A percentile compares a stretch with the other conserved stretches of the same genome.
These are phyloP conservation scores for Saccharomycopsis vini DNA, from an alignment of 805 yeast genomes.

Conservation along the genomic window DNA sequence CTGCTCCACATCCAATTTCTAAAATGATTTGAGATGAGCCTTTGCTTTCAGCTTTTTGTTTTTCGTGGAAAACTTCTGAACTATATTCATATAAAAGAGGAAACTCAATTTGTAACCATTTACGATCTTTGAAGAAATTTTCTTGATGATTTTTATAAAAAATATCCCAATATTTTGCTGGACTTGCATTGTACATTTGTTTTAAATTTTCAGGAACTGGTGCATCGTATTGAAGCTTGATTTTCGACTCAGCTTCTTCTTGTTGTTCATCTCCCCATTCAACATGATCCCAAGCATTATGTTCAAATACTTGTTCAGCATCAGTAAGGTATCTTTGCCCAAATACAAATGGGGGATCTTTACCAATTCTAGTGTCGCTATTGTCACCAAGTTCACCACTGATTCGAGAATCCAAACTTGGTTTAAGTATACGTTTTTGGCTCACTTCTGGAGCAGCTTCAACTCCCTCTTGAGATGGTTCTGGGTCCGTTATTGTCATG, in stretches of 20 bases:
- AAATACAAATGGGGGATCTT: constrained; percentile 84
- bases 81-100: constrained; percentile 79
- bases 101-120: constrained; percentile 92
- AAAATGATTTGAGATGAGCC: too few relatives aligned
- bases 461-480: too few relatives aligned
- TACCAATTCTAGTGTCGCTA: constrained; percentile 53
- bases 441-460: too few relatives aligned
- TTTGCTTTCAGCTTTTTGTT: constrained; percentile 58
- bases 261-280: constrained; percentile 94
- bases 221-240: constrained; percentile 60
- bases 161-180: constrained; percentile 91
- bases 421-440: constrained; percentile 4
- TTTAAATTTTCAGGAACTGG: constrained; percentile 91
- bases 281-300: constrained; percentile 93
- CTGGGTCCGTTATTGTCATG: background rate
- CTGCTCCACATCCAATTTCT: constrained; percentile 98
- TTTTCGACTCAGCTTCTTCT: constrained; percentile 62
- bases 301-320: constrained; percentile 78
- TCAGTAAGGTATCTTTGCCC: constrained; percentile 74
- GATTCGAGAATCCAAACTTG: constrained; percentile 16
- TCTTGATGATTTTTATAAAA: constrained; percentile 86
- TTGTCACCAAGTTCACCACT: constrained; percentile 7
- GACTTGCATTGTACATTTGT: constrained; percentile 66
- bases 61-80: constrained; percentile 43
- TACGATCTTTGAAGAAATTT: constrained; percentile 92